Conservation (phyloP, 2,329 filamentous ascomycete species). For the Fusarium albosuccineum region DNA sequence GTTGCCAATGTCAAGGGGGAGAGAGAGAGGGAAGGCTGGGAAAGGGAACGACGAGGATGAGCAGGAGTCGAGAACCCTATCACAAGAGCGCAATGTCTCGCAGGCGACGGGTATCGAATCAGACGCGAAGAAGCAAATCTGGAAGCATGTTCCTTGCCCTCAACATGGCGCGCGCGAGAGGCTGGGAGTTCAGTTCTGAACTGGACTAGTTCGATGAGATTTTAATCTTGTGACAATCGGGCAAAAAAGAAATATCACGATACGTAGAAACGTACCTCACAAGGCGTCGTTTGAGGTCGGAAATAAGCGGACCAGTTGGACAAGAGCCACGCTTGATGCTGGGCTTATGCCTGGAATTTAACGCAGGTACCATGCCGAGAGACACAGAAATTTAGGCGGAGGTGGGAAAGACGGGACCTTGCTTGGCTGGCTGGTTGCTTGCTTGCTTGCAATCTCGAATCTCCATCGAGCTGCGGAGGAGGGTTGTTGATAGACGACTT, state of each 20-base stretch:
- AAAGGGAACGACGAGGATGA: conserved; percentile 10
- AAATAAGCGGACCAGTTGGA: conserved; percentile 18
- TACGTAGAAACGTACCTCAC: background rate
- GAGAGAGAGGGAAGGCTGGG: conserved; percentile 25
- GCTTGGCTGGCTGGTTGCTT: too few species aligned
- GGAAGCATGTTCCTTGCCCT: conserved; percentile 27
- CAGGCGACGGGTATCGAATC: conserved; percentile 6
- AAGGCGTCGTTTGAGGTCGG: background rate
- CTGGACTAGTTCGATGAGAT: conserved; percentile 2
- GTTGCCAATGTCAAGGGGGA: conserved; percentile 17
- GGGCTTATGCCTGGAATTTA: conserved; percentile 17
- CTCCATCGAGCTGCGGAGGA: conserved; percentile 1
- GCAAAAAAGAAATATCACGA: conserved; percentile 9
- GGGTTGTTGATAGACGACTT: background rate
- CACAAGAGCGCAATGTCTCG: conserved; percentile 1
- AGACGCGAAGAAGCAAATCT: conserved; percentile 15
- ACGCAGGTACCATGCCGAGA: conserved; percentile 34
- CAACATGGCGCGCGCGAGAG: conserved; percentile 13
- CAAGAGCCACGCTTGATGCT: background rate
- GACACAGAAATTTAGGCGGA: background rate
- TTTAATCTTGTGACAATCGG: conserved; percentile 8
- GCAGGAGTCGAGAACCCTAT: conserved; percentile 11
- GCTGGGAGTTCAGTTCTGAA: conserved; percentile 21
- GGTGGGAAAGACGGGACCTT: background rate
- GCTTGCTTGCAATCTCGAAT: conserved; percentile 1